Conservation (phyloP, 768 basidiomycete species). For the Plicaturopsis crispa region DNA sequence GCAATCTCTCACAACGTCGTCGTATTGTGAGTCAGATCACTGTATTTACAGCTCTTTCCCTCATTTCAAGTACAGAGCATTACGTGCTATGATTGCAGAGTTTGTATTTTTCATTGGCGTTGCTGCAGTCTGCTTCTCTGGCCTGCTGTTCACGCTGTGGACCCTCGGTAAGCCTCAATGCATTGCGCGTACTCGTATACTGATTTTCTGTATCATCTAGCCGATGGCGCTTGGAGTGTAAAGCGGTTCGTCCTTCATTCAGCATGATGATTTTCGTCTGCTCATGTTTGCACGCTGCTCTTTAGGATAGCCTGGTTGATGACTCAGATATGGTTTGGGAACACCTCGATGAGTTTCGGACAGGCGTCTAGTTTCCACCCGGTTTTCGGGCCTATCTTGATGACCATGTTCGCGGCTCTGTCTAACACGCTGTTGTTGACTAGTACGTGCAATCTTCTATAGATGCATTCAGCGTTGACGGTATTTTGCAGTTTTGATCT, state of each 20-base stretch:
- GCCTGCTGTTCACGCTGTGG: slow-evolving; percentile 52
- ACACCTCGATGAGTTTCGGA: slow-evolving; percentile 54
- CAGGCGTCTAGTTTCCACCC: slow-evolving; percentile 57
- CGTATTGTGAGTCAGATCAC: slow-evolving; percentile 49
- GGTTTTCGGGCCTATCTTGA: slow-evolving; percentile 69
- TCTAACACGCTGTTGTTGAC: slow-evolving; percentile 76
- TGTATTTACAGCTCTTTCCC: slow-evolving; percentile 5
- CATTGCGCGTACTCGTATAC: no score
- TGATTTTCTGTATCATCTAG: slow-evolving; percentile 17
- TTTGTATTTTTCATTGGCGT: slow-evolving; percentile 76
- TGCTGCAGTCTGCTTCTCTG: slow-evolving; percentile 76
- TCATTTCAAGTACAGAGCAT: slow-evolving; percentile 37
- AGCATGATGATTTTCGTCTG: no score
- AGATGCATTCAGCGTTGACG: neutral
- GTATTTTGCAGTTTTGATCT: slow-evolving; percentile 58
- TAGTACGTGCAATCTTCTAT: slow-evolving; percentile 38
- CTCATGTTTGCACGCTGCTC: no score
- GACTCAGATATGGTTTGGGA: slow-evolving; percentile 85
- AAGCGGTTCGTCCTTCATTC: no score
- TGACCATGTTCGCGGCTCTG: slow-evolving; percentile 74
- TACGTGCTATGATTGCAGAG: slow-evolving; percentile 77
- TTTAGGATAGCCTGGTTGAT: slow-evolving; percentile 80
- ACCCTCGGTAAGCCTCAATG: no score
- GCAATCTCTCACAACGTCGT: slow-evolving; percentile 73
- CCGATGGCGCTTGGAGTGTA: slow-evolving; percentile 18